phyloP scores from a whole-genome alignment of 2,329 filamentous ascomycete genomes.

The Canariomyces notabilis region DNA sequence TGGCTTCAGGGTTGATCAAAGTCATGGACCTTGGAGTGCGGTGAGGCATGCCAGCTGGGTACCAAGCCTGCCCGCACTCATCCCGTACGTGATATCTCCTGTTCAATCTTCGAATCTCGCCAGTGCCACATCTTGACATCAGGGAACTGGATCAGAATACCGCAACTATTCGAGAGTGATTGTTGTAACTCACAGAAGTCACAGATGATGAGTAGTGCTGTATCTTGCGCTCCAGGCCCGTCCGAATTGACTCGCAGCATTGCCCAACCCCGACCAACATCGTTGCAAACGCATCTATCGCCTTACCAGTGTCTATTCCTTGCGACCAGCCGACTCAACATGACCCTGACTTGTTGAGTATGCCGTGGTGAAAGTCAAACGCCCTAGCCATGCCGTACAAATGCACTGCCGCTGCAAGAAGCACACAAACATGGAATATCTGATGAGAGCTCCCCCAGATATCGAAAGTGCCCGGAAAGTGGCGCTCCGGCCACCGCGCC shows the following conservation, averaged over 20 bases:
- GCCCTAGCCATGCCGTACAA: slow-evolving; percentile 75
- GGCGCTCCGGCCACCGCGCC: slow-evolving; percentile 77
- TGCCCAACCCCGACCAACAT: background rate
- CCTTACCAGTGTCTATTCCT: background rate
- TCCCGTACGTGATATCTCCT: too few species aligned
- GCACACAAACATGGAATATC: slow-evolving; percentile 87
- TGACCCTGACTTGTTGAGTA: slow-evolving; percentile 49
- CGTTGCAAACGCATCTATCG: background rate
- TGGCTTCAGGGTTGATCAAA: slow-evolving; percentile 62
- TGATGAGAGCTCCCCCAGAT: slow-evolving; percentile 93
- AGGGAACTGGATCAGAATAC: background rate
- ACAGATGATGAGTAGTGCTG: too few species aligned
- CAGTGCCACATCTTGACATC: background rate
- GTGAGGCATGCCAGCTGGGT: slow-evolving; percentile 4
- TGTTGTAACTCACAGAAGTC: too few species aligned
- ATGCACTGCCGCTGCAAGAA: slow-evolving; percentile 77
- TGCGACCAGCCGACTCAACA: slow-evolving; percentile 34
- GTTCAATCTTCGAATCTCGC: too few species aligned
- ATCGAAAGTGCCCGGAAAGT: slow-evolving; percentile 73
- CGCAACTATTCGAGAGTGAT: background rate
- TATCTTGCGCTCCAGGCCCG: too few species aligned
- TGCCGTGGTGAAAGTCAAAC: slow-evolving; percentile 84
- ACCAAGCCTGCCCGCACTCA: too few species aligned
- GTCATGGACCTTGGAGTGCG: slow-evolving; percentile 60
- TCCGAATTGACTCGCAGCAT: background rate